These are phyloP conservation scores for Hypoxylon fuscum DNA, from an alignment of 495 filamentous ascomycete species.

Conservation along the genomic window DNA sequence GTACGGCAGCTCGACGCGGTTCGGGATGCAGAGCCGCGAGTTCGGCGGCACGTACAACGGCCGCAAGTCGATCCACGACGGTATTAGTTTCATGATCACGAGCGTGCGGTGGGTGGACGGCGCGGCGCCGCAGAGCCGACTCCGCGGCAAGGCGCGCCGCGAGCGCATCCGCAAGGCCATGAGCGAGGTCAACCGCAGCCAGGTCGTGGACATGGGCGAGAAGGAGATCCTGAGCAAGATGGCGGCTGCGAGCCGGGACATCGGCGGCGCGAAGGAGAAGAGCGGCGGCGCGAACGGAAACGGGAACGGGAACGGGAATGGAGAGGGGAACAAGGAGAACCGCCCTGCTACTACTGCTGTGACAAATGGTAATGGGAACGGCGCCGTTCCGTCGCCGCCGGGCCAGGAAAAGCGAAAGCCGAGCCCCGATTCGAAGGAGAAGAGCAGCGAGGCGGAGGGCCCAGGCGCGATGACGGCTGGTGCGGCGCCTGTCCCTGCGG, in stretches of 20 bases:
- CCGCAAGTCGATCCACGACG: slow-evolving; percentile 70
- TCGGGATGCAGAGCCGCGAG: slow-evolving; percentile 80
- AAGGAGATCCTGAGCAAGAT: slow-evolving; percentile 33
- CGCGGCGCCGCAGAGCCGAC: slow-evolving; percentile 66
- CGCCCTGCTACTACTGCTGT: slow-evolving; percentile 15
- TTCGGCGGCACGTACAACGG: slow-evolving; percentile 65
- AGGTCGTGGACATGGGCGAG: slow-evolving; percentile 40
- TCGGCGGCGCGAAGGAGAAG: slow-evolving; percentile 15
- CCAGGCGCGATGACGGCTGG: slow-evolving; percentile 4
- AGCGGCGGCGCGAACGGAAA: slow-evolving; percentile 34
- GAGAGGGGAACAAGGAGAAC: slow-evolving; percentile 59
- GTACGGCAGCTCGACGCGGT: slow-evolving; percentile 76
- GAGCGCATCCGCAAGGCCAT: slow-evolving; percentile 59
- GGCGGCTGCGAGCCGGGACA: slow-evolving; percentile 13
- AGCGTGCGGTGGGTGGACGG: slow-evolving; percentile 81
- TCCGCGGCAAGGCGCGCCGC: slow-evolving; percentile 57
- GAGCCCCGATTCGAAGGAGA: slow-evolving; percentile 27
- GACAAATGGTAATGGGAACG: neutral
- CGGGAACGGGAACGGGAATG: slow-evolving; percentile 39
- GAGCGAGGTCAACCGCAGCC: slow-evolving; percentile 50
- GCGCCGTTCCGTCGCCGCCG: too few species aligned
- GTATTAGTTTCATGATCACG: slow-evolving; percentile 85
- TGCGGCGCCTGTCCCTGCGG: neutral
- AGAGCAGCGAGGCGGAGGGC: slow-evolving; percentile 30
- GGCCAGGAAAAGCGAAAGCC: slow-evolving; percentile 23